Base-by-base conservation (phyloP, 306 rosid species). In the Glycine latifolia region DNA sequence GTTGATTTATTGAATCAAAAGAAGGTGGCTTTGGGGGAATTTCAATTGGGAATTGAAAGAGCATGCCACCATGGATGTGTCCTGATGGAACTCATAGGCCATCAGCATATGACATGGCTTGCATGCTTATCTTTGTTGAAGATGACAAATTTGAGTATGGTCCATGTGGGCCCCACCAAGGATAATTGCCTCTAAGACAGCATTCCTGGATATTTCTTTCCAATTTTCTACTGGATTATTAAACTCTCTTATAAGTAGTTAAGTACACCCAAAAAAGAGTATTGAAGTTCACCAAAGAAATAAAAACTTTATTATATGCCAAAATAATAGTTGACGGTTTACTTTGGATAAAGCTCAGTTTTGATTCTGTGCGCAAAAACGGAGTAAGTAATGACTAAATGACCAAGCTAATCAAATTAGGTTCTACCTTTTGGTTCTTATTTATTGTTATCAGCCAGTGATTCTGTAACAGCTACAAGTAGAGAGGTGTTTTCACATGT, bases 101-200 rank as follows among this genome's bases (percentile, higher is more conserved):
- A 84, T 53, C 56, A 17, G 37, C 10, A 67, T 14, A 17, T 67
- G 77, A 56, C 50, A 65, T 41, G 46, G 26, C 44, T 72, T 52
- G 47, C 63, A 66, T 78, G 82, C 79, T 84, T 80, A 89, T 88
- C 95, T 79, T 15, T 44, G 75, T 67, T 80, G 67, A 79, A 67
- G 65, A 76, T 46, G 86, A 85, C 86, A 79, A 79, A 73, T 41
- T 10, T 73, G 15, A 20, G 61, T 17, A 59, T 75, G 84, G 87
- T 61, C 88, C 81, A 65, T 4, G 52, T 82, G 89, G 78, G 60
- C 88, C 89, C 86, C 87, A 80, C 86, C 59, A 12, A 3, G 6
- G 74, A 80, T 79, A 83, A 77, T 84, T 50, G 76, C 88, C 31
- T 77, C 78, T 49, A 13, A 53, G 77, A 20, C 52, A 17, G 10